These are phyloP conservation scores for Exophiala sideris DNA, from an alignment of 2,329 filamentous ascomycete genomes.

Conservation along the genomic window DNA sequence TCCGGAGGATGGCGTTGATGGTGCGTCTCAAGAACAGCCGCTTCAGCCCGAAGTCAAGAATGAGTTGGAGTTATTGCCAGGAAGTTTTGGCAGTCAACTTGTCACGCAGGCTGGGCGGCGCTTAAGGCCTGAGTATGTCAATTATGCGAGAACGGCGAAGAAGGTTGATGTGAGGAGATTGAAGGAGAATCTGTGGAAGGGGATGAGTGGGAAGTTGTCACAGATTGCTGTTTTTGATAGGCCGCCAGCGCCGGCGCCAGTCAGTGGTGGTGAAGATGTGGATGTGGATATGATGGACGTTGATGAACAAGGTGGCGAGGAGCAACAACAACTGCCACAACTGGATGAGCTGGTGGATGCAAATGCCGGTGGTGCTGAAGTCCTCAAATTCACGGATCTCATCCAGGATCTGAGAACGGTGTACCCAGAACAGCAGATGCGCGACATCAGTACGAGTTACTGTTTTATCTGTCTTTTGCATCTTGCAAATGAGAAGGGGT, in stretches of 20 bases:
- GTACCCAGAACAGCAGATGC: conserved; percentile 80
- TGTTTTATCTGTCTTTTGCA: conserved; percentile 94
- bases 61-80: conserved; percentile 39
- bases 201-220: conserved; percentile 51
- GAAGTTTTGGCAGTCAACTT: conserved; percentile 60
- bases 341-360: conserved; percentile 35
- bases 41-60: conserved; percentile 3
- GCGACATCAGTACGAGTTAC: conserved; percentile 87
- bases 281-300: conserved; percentile 30
- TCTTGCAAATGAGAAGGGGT: conserved; percentile 86
- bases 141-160: conserved; percentile 64
- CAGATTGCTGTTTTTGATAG: conserved; percentile 34
- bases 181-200: conserved; percentile 65
- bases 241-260: conserved; percentile 33
- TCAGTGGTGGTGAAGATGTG: conserved; percentile 21
- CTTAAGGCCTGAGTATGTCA: conserved; percentile 62
- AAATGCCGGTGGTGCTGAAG: conserved; percentile 35
- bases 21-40: conserved; percentile 11
- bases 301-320: conserved; percentile 16
- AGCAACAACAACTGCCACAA: conserved; percentile 31
- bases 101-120: conserved; percentile 58
- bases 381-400: conserved; percentile 81
- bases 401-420: conserved; percentile 85
- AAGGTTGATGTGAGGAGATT: conserved; percentile 63
- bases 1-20: conserved; percentile 12